phyloP scores from a whole-genome alignment of 768 basidiomycete genomes.

The Pholiota microspora region DNA sequence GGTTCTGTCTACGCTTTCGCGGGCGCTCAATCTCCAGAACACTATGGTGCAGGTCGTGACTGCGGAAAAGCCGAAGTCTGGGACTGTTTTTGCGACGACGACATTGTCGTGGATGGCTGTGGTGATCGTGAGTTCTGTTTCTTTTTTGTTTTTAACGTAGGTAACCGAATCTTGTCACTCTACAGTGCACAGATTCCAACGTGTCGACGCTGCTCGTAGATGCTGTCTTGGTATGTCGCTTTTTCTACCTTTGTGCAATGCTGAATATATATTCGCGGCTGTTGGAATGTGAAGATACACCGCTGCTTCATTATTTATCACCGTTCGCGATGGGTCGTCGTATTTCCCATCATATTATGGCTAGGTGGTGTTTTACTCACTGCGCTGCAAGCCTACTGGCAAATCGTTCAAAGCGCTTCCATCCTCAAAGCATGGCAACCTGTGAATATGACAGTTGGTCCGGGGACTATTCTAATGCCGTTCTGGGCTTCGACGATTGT shows the following conservation, averaged over 20 bases:
- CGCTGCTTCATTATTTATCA: conserved; percentile 20
- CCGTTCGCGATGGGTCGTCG: conserved; percentile 7
- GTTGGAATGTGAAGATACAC: conserved; percentile 11
- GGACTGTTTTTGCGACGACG: too few species aligned
- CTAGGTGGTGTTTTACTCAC: conserved; percentile 9
- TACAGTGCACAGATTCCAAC: conserved; percentile 7
- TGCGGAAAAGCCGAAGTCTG: neutral
- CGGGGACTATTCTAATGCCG: neutral
- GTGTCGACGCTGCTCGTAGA: conserved; percentile 8
- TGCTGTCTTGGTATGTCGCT: conserved; percentile 8
- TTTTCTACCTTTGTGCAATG: neutral
- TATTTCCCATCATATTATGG: conserved; percentile 18
- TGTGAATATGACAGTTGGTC: neutral
- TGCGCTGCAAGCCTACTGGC: conserved; percentile 9
- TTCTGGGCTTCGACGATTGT: conserved; percentile 14
- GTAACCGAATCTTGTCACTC: neutral
- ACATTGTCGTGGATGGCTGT: neutral
- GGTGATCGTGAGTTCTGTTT: conserved; percentile 4
- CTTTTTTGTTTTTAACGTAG: neutral
- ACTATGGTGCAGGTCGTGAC: neutral
- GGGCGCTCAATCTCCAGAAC: neutral
- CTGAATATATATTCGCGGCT: neutral
- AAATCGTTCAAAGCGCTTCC: conserved; percentile 1
- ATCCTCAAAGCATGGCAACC: neutral
- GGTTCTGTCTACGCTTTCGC: neutral